Conservation (phyloP, 225 moss, liverwort and hornwort genomes). For the Bryum argenteum region DNA sequence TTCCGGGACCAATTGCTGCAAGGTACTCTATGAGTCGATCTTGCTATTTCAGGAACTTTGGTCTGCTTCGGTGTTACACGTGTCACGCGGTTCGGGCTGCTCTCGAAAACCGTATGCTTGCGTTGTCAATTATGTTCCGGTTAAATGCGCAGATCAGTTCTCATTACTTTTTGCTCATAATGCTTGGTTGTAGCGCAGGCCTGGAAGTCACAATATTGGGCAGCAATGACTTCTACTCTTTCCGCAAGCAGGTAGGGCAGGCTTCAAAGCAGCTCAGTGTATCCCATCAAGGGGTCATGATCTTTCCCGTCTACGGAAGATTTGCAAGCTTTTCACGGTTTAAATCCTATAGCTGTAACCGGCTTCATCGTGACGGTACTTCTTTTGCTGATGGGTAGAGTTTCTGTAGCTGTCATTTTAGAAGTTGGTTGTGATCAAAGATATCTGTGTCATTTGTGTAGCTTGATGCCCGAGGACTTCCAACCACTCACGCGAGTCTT, state of each 20-base stretch:
- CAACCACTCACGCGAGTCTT: conserved; percentile 64
- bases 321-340: conserved; percentile 14
- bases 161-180: conserved; percentile 17
- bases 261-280: conserved; percentile 8
- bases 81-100: not conserved
- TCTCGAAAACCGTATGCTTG: conserved; percentile 1
- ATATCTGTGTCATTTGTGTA: conserved; percentile 37
- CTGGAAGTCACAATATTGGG: conserved; percentile 91
- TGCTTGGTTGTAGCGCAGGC: conserved; percentile 48
- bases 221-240: conserved; percentile 93
- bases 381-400: not conserved
- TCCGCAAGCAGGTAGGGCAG: conserved; percentile 82
- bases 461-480: conserved; percentile 79
- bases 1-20: conserved; percentile 62
- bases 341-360: not conserved
- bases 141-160: not conserved
- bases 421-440: not conserved
- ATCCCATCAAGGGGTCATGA: conserved; percentile 26
- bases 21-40: conserved; percentile 44
- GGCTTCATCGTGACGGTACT: conserved; percentile 7
- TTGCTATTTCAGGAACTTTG: not conserved
- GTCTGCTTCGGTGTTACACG: not conserved
- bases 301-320: conserved; percentile 2
- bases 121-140: conserved; percentile 6
- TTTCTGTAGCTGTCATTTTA: conserved; percentile 13